Evolutionary conservation across 2,329 filamentous ascomycete species (phyloP).

Genomic region (Didymella lethalis): DNA sequence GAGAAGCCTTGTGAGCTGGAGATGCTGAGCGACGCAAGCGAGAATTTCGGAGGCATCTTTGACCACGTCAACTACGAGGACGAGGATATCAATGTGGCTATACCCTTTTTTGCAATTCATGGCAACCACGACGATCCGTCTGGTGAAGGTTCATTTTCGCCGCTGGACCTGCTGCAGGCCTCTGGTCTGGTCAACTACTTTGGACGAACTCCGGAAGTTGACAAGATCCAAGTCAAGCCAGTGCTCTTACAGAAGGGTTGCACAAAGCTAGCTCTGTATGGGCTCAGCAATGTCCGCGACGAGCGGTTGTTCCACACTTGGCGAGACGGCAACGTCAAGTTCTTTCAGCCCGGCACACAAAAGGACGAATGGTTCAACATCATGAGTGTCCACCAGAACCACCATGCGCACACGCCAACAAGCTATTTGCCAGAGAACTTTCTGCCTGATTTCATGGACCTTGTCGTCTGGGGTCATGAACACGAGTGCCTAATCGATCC

Average conservation of each 20-base stretch:
- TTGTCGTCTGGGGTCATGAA: conserved; percentile 97
- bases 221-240: conserved; percentile 92
- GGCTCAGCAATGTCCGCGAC: conserved; percentile 94
- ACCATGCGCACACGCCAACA: conserved; percentile 88
- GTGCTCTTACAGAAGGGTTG: conserved; percentile 90
- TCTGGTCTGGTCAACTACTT: conserved; percentile 96
- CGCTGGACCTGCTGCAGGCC: conserved; percentile 88
- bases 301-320: conserved; percentile 95
- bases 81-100: conserved; percentile 93
- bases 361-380: conserved; percentile 95
- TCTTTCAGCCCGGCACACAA: conserved; percentile 83
- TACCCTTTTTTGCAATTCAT: conserved; percentile 97
- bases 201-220: conserved; percentile 86
- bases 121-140: conserved; percentile 98
- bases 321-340: conserved; percentile 89
- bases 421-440: conserved; percentile 95
- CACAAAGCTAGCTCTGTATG: conserved; percentile 92
- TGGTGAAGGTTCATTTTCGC: conserved; percentile 92
- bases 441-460: conserved; percentile 86
- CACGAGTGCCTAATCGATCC: conserved; percentile 95
- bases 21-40: conserved; percentile 89
- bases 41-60: conserved; percentile 87
- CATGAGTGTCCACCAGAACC: conserved; percentile 94
- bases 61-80: conserved; percentile 98
- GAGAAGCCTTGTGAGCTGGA: conserved; percentile 96